A percentile compares a stretch with the other conserved stretches of the same genome.
These are phyloP conservation scores for Diaporthe ampelina DNA, from an alignment of 2,329 filamentous ascomycete genomes.

Conservation along the genomic window DNA sequence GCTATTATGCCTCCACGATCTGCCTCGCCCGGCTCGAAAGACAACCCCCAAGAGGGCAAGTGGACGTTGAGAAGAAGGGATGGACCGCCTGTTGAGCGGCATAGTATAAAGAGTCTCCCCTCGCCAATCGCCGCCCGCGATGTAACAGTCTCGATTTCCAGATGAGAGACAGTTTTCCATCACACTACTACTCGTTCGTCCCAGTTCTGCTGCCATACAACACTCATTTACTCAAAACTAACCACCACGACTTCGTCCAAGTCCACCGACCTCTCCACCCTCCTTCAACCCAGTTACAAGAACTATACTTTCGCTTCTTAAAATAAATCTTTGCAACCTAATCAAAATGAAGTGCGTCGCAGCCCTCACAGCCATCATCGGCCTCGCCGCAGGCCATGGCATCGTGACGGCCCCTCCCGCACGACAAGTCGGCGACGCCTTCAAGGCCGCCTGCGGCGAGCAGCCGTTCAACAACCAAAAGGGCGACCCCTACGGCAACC, in stretches of 20 bases:
- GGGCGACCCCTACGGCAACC: conserved; percentile 39
- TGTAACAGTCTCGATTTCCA: not conserved
- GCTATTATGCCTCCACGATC: not conserved
- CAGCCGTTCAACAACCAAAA: conserved; percentile 44
- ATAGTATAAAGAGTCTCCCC: not conserved
- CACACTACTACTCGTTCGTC: conserved; percentile 19
- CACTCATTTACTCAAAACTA: conserved; percentile 6
- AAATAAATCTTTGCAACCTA: not conserved
- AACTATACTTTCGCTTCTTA: conserved; percentile 15
- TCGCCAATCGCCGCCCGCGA: not conserved
- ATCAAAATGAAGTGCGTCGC: conserved; percentile 38
- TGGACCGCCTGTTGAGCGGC: not conserved
- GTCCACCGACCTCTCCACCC: not conserved
- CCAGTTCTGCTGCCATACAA: not conserved
- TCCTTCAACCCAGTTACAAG: not conserved
- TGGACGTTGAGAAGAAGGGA: conserved; percentile 13
- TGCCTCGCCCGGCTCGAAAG: not conserved
- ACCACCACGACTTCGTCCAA: not conserved
- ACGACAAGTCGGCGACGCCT: conserved; percentile 43
- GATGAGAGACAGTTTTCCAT: conserved; percentile 15
- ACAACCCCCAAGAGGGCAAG: conserved; percentile 10
- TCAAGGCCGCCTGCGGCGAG: conserved; percentile 45
- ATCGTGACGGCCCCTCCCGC: conserved; percentile 43
- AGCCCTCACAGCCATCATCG: conserved; percentile 39
- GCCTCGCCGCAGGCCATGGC: conserved; percentile 43